Conservation (phyloP, 768 basidiomycete species). For the Lactifluus piperatus region DNA sequence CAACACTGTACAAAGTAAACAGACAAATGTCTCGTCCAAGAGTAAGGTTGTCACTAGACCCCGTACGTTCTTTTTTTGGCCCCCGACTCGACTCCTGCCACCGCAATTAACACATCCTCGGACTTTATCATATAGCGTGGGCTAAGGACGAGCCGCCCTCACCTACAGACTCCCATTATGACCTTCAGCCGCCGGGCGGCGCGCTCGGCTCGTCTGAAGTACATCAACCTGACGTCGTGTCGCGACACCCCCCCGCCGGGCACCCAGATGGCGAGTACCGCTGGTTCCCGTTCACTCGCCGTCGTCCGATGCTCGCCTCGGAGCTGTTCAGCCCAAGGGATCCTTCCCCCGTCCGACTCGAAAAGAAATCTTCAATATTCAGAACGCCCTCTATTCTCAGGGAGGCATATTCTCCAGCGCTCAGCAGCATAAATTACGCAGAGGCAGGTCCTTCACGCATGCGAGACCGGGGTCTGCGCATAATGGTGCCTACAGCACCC, state of each 20-base stretch:
- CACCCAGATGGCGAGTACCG: slow-evolving; percentile 29
- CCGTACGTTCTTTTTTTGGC: no score
- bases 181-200: slow-evolving; percentile 24
- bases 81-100: neutral
- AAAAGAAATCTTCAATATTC: neutral
- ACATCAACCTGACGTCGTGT: slow-evolving; percentile 45
- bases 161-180: slow-evolving; percentile 31
- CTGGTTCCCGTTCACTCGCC: slow-evolving; percentile 71
- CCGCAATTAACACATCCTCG: neutral
- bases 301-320: slow-evolving; percentile 28
- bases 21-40: neutral
- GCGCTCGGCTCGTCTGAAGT: slow-evolving; percentile 30
- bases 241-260: slow-evolving; percentile 39
- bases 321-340: neutral
- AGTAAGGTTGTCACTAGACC: slow-evolving; percentile 11
- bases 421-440: slow-evolving; percentile 23
- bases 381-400: neutral
- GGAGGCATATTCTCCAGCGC: neutral
- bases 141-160: slow-evolving; percentile 21
- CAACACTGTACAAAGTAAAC: neutral
- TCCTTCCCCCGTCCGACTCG: neutral
- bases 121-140: slow-evolving; percentile 9
- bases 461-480: slow-evolving; percentile 20
- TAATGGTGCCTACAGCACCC: slow-evolving; percentile 29
- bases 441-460: slow-evolving; percentile 18